Evolutionary conservation across 1,284 basidiomycete species (phyloP).

Genomic region (Takashimella tepidaria): DNA sequence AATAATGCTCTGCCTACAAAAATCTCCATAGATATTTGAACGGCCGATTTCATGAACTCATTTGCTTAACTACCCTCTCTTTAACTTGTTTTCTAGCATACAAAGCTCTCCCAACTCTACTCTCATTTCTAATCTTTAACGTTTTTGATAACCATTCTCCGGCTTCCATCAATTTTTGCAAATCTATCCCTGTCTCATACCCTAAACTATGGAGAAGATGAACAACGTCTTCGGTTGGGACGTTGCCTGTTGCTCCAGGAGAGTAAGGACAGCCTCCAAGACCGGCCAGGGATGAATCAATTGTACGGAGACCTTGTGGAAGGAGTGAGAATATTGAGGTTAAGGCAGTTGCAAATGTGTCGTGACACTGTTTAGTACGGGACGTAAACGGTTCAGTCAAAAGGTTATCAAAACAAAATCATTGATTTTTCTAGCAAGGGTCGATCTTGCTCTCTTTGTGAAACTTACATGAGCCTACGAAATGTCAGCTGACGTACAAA

Average conservation of each 20-base stretch:
- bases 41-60: no score
- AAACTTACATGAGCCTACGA: conserved; percentile 51
- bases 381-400: background rate
- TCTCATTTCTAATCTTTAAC: conserved; percentile 65
- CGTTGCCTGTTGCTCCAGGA: conserved; percentile 90
- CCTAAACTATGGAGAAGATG: conserved; percentile 70
- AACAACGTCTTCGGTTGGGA: conserved; percentile 83
- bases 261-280: conserved; percentile 94
- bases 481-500: background rate
- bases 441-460: background rate
- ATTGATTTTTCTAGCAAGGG: background rate
- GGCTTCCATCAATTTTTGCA: conserved; percentile 64
- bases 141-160: conserved; percentile 74
- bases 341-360: conserved; percentile 77
- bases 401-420: background rate
- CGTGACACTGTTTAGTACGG: conserved; percentile 63
- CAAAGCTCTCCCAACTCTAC: conserved; percentile 74
- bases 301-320: conserved; percentile 50
- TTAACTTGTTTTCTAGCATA: conserved; percentile 51
- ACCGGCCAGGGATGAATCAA: conserved; percentile 66
- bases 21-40: no score
- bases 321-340: conserved; percentile 51
- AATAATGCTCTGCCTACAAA: no score
- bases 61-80: no score
- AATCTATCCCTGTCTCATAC: conserved; percentile 63